Percentiles rank a stretch among this genome's conserved stretches.
phyloP scores from a whole-genome alignment of 164 flowering plant species.

The Nelumbo lutea region DNA sequence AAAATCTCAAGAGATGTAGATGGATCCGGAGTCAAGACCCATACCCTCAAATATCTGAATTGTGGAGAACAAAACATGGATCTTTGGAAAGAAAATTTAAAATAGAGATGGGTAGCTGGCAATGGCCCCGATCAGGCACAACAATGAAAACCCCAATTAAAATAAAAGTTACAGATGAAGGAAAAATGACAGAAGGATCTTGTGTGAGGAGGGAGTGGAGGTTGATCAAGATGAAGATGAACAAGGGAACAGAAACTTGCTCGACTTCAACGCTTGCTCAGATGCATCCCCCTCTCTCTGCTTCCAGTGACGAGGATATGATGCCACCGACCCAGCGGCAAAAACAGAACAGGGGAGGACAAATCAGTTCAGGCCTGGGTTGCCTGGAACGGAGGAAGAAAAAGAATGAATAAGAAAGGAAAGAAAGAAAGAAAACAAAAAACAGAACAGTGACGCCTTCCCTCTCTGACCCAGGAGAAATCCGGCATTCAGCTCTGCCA shows the following conservation, averaged over 20 bases:
- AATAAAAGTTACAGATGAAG: neutral
- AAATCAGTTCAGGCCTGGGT: no score
- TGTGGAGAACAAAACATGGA: neutral
- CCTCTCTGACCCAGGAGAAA: no score
- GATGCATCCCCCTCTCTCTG: no score
- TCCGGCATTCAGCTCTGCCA: no score
- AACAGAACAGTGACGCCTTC: no score
- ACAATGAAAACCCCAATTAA: neutral
- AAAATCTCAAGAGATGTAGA: slow-evolving; percentile 3
- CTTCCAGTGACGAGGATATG: no score
- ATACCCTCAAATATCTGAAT: slow-evolving; percentile 23
- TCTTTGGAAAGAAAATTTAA: neutral
- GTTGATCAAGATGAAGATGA: slow-evolving; percentile 8
- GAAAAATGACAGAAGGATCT: neutral
- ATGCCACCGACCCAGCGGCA: no score
- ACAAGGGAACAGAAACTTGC: neutral
- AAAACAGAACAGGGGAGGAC: no score
- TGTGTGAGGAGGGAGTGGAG: neutral
- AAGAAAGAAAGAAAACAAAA: no score
- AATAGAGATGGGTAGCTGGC: slow-evolving; percentile 24
- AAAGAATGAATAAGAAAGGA: no score
- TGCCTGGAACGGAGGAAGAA: no score
- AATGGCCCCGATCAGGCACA: slow-evolving; percentile 10
- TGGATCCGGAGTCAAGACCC: slow-evolving; percentile 33
- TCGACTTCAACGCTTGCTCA: no score